These are phyloP conservation scores for Colletotrichum sp. DNA, from an alignment of 2,329 filamentous ascomycete genomes.

Conservation along the genomic window DNA sequence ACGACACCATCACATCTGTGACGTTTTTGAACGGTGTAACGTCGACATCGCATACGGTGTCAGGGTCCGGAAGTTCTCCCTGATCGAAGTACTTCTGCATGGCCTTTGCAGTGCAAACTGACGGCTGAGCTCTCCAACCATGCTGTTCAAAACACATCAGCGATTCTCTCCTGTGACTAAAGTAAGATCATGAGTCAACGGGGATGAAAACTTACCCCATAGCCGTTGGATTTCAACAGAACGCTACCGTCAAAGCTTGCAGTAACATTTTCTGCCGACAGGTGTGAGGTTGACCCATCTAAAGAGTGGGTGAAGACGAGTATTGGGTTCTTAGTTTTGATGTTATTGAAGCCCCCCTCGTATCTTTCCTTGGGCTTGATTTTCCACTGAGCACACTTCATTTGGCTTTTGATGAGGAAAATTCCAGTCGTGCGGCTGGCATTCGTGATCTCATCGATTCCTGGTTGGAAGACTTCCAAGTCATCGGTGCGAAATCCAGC, in stretches of 20 bases:
- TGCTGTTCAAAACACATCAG: neutral
- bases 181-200: neutral
- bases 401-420: accelerated
- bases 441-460: neutral
- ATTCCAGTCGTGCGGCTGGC: neutral
- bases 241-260: neutral
- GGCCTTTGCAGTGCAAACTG: neutral
- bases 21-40: neutral
- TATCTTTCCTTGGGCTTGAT: neutral
- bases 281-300: neutral
- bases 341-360: neutral
- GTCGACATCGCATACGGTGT: neutral
- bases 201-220: neutral
- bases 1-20: neutral
- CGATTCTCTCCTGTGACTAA: neutral
- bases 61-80: neutral
- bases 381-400: neutral
- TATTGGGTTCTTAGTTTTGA: neutral
- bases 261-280: neutral
- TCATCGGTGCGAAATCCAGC: neutral
- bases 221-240: neutral
- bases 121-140: neutral
- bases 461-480: neutral
- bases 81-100: neutral
- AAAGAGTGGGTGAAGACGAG: neutral